Base-by-base conservation (phyloP, 495 filamentous ascomycete species). In the Penicillium simplicissimum region DNA sequence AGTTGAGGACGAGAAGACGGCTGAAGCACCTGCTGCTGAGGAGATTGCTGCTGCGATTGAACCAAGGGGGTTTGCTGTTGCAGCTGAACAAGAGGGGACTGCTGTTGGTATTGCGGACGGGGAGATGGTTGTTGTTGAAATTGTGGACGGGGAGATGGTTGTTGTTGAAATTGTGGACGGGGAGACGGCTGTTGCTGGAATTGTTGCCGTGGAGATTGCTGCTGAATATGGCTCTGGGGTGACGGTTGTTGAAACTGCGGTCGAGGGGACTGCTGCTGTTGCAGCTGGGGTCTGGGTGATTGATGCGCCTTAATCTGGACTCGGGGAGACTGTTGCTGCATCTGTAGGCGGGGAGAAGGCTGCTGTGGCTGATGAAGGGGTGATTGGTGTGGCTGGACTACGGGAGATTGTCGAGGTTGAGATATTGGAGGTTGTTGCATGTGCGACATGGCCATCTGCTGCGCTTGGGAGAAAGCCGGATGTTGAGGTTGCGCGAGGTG, bases 391-490 rank as follows among this genome's bases (percentile, higher is more conserved):
- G 31, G 57, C 31, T 59, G 57, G 11, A 58, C 33, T n/a, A 55
- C 33, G 15, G 53, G 53, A 11, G 53, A 55, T 43, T 62, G 60
- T 40, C 48, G 54, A 15, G 45, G 42, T 58, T 62, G 60, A 43
- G 54, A 47, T 14, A 43, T 42, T 8, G 58, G 52, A 25, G 58
- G 34, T 11, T 47, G 58, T 19, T 43, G 52, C 53, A 55, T 5
- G 36, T 53, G 51, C 51, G 51, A 53, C 28, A 53, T 37, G n/a
- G 51, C 53, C 47, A 57, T 59, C 53, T 68, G 69, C 36, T 61
- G 68, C 17, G 59, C 56, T 55, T 67, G 66, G 25, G 59, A 60
- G 11, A 63, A 61, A 17, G 60, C 38, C 33, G 57, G 57, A 53
- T 40, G 52, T 45, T 55, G 62, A 35, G 52, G 38, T 54, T 60